Evolutionary conservation across 1,139 yeast species (phyloP), one percentile per base, ranked within the genome.

Genomic region (Yamadazyma siamensis): DNA sequence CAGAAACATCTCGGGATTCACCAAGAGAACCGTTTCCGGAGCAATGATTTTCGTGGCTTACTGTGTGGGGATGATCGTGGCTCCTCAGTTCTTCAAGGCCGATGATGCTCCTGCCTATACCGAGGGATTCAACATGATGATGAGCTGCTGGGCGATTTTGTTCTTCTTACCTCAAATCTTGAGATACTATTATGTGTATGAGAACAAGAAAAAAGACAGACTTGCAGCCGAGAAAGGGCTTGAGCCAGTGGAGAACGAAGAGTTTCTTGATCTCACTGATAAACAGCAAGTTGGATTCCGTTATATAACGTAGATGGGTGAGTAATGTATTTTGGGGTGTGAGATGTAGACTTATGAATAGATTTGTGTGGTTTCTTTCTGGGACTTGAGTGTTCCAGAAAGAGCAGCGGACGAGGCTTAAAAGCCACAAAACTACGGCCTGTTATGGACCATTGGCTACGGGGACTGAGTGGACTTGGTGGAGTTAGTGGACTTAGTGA

Each of bases 21-120:
- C 54, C 18, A 50, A 50, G 29, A 39, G 46, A 31, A 31, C 42
- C 13, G 36, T 37, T 6, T 36, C 52, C 36, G 44, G 43, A 24
- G 51, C 45, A 12, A 33, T 49, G 38, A 38, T 47, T 23, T 40
- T 50, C 44, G 40, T 34, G 2, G 35, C 45, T 0, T 51, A 49
- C 25, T 44, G 50, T 5, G 34, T 51, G 15, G 36, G 51, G 19
- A 50, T 48, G 22, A 46, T 51, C 13, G 44, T 47, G 14, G 46
- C 50, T 12, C 53, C 54, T 7, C 53, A 49, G 28, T 34, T 46
- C n/a, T 49, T 50, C 50, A 48, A 43, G 31, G 34, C 28, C 8
- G 35, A 28, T 21, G 43, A 48, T 28, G 45, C 44, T 9, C 54
- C 54, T 14, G 28, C 41, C 11, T 49, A 44, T 24, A 11, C 14